Conservation (phyloP, 2,329 filamentous ascomycete genomes). For the Cladosporium phlei region DNA sequence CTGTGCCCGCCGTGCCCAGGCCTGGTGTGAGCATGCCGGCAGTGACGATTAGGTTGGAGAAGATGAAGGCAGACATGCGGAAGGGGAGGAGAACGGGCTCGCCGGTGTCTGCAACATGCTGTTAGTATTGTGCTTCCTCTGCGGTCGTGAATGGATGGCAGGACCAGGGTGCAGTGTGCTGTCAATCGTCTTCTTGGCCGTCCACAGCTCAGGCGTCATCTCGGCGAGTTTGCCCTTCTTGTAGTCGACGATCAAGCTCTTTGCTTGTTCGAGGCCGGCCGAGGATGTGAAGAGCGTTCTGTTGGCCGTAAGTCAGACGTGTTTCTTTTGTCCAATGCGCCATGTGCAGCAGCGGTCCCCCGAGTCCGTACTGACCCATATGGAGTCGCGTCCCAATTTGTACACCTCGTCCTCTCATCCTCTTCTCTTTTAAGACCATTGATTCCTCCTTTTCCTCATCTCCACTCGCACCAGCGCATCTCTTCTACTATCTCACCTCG, state of each 20-base stretch:
- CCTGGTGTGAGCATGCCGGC: constrained; percentile 95
- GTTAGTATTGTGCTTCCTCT: background rate
- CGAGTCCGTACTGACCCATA: constrained; percentile 6
- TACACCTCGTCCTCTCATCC: no score
- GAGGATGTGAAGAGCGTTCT: constrained; percentile 83
- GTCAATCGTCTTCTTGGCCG: constrained; percentile 94
- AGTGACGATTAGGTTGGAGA: constrained; percentile 91
- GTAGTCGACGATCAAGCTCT: constrained; percentile 74
- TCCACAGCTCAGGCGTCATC: constrained; percentile 91
- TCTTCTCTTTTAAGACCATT: no score
- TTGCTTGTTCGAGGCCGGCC: constrained; percentile 77
- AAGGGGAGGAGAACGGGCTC: constrained; percentile 89
- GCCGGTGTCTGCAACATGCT: constrained; percentile 66
- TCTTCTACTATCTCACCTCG: constrained; percentile 63
- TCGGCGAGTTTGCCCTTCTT: constrained; percentile 73
- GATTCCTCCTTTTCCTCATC: background rate
- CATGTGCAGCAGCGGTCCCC: background rate
- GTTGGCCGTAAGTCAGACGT: constrained; percentile 14
- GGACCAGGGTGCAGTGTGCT: constrained; percentile 96
- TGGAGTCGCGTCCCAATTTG: background rate
- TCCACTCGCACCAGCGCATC: background rate
- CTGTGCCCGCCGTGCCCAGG: constrained; percentile 74
- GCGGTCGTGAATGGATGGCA: constrained; percentile 53
- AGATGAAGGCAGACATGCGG: constrained; percentile 92
- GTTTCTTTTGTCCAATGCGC: background rate